Evolutionary conservation across 352 stramenopile genomes (phyloP), one percentile per base, ranked within the genome.

Genomic region (Pilasporangium apinafurcum): DNA sequence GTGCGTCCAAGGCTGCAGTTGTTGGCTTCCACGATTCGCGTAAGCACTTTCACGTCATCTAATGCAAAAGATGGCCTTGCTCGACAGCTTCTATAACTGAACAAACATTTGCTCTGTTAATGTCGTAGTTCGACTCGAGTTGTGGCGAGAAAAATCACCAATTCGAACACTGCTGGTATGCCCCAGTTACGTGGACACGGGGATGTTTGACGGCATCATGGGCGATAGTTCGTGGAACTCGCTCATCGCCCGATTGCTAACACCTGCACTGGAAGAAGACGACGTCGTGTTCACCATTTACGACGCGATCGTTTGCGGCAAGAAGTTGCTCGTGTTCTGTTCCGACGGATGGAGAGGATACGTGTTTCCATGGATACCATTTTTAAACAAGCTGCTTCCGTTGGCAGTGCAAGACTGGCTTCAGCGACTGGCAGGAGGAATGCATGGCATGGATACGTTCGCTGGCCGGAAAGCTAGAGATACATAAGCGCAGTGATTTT

Each of bases 361-460:
- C 21, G 54, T 64, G 8, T 56, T 87, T 7, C 66, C 75, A 9
- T 90, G 70, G 67, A 56, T 66, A 3, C 67, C 65, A 5, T 53
- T 34, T 16, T 18, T 86, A 14, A 59, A 66, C n/a, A 56, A 73
- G 16, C 38, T 83, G 22, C 49, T 91, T n/a, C 78, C 78, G 16
- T 59, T 83, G 29, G 37, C 59, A 17, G 31, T 75, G 28, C 83
- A 67, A 40, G 73, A 87, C 28, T 44, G 12, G 26, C 48, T 86
- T n/a, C 51, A 88, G 36, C 65, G 52, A 2, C 31, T 91, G 16
- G 68, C 62, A 16, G 78, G 78, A 10, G 78, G 75, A n/a, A 48
- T 81, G 26, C 57, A 80, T 29, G 78, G 75, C 29, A 91, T 88
- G 78, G 73, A 88, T 42, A 82, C 72, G 22, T 91, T 91, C 37